Percentiles rank a stretch among this genome's conserved stretches.
phyloP scores from a whole-genome alignment of 306 rosid species.

The Amphicarpaea edgeworthii region DNA sequence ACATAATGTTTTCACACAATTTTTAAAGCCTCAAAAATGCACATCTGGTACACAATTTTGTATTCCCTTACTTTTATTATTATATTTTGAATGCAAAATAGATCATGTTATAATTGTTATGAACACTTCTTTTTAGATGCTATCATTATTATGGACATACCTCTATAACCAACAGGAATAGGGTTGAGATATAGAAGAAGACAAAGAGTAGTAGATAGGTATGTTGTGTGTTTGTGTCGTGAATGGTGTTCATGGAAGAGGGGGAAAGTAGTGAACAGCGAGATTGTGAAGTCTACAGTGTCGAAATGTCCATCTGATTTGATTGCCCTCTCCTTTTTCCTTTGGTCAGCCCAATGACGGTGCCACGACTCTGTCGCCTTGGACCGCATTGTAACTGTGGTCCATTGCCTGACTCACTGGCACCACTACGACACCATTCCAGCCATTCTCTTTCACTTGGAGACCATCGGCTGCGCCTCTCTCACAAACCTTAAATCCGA shows the following conservation, averaged over 20 bases:
- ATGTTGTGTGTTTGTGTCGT: background rate
- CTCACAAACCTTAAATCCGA: slow-evolving; percentile 51
- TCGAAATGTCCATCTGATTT: slow-evolving; percentile 64
- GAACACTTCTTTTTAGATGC: too few relatives aligned
- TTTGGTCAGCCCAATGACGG: slow-evolving; percentile 61
- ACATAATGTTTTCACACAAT: too few relatives aligned
- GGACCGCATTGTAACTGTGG: slow-evolving; percentile 52
- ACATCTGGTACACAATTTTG: too few relatives aligned
- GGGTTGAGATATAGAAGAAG: background rate
- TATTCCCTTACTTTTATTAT: too few relatives aligned
- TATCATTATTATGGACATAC: too few relatives aligned
- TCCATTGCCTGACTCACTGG: slow-evolving; percentile 48
- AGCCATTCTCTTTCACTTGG: slow-evolving; percentile 50
- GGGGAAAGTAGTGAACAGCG: slow-evolving; percentile 24
- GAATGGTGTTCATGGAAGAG: background rate
- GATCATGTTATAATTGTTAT: too few relatives aligned
- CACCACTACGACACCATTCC: slow-evolving; percentile 52
- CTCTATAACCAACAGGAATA: too few relatives aligned
- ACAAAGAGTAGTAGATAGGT: background rate
- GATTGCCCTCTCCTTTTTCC: slow-evolving; percentile 60
- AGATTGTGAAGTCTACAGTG: slow-evolving; percentile 48
- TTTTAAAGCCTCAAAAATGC: too few relatives aligned
- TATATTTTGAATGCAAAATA: too few relatives aligned
- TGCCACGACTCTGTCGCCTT: slow-evolving; percentile 43
- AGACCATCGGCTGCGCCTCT: slow-evolving; percentile 52